A percentile compares a stretch with the other conserved stretches of the same genome.
Conservation (phyloP, 768 basidiomycete genomes). For the Tulasnella sp. region DNA sequence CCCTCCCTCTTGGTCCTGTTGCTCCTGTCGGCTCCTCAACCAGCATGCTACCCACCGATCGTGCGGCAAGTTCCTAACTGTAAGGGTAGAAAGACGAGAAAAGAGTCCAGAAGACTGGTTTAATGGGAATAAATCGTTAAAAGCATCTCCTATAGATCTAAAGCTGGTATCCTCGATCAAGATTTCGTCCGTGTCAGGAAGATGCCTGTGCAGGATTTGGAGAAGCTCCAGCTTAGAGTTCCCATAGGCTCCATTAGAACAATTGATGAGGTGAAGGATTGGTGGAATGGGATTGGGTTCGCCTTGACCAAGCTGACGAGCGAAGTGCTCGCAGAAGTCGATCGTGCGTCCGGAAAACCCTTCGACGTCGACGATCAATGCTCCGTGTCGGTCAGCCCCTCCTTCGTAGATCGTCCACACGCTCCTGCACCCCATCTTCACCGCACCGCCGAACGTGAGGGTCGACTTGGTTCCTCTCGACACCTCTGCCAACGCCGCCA, state of each 20-base stretch:
- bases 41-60: neutral
- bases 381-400: neutral
- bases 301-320: neutral
- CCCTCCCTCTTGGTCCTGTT: neutral
- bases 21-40: neutral
- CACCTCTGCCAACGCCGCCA: neutral
- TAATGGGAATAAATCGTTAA: neutral
- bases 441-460: neutral
- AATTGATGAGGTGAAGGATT: neutral
- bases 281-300: neutral
- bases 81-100: neutral
- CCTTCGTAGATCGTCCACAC: neutral
- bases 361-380: neutral
- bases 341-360: no score
- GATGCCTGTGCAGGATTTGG: neutral
- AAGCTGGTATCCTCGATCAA: neutral
- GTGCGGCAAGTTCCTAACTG: neutral
- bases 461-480: neutral
- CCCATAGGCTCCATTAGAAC: neutral
- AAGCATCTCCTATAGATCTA: neutral
- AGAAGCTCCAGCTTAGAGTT: neutral
- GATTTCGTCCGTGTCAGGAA: neutral
- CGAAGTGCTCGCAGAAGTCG: no score
- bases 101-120: neutral
- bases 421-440: no score